A percentile compares a stretch with the other conserved stretches of the same genome.
Evolutionary conservation across 23 red algal genomes (phyloP).

Genomic region (Pyropia haitanensis): DNA sequence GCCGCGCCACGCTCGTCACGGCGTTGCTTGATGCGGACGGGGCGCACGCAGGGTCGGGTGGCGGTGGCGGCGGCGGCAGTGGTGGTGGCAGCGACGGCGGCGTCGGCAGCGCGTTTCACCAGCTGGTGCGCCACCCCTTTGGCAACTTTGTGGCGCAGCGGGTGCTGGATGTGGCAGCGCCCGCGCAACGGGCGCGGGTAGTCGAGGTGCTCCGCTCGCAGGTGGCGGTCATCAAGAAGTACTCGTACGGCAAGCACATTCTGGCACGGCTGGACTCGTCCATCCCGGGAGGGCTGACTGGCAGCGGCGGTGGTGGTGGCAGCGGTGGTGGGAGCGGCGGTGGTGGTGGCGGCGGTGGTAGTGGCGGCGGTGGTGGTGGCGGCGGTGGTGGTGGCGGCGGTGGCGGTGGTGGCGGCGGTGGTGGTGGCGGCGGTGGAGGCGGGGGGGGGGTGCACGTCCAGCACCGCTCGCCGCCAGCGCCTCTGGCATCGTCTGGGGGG

Average conservation of each 20-base stretch:
- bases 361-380: background rate
- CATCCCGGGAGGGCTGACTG: background rate
- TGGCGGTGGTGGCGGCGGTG: constrained; percentile 1
- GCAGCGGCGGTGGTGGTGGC: background rate
- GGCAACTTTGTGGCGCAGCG: constrained; percentile 99
- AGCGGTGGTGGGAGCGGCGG: background rate
- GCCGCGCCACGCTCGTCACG: constrained; percentile 69
- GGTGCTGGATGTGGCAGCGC: constrained; percentile 77
- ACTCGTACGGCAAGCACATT: constrained; percentile 98
- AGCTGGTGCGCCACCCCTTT: constrained; percentile 83
- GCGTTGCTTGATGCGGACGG: constrained; percentile 64
- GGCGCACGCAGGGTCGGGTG: background rate
- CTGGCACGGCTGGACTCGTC: constrained; percentile 64
- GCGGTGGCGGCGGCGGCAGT: background rate
- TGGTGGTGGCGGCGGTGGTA: background rate
- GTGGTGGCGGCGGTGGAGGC: background rate
- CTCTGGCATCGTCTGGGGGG: background rate
- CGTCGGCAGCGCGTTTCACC: constrained; percentile 9
- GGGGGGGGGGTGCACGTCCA: background rate
- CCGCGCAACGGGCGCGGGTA: constrained; percentile 59
- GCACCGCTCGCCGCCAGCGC: background rate
- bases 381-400: background rate
- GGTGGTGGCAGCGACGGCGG: background rate
- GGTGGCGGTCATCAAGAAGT: constrained; percentile 80
- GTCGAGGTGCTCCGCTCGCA: constrained; percentile 69